Evolutionary conservation across 352 stramenopile species (phyloP).

Genomic region (Salisapilia sapeloensis): DNA sequence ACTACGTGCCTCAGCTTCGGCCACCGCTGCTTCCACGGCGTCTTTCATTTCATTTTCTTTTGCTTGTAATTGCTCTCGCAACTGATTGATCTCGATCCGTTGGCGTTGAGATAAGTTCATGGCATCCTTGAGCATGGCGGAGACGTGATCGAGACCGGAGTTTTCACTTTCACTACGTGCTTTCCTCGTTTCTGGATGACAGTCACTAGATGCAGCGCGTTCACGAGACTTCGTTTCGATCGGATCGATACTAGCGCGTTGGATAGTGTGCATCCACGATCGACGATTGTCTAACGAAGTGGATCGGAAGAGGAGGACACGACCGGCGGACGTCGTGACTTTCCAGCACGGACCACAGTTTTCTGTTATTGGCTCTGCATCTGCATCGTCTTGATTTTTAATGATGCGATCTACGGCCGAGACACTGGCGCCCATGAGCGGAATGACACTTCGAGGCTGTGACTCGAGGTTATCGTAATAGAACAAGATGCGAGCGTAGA

Average conservation of each 20-base stretch:
- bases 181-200: slow-evolving; percentile 3
- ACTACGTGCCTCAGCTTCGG: slow-evolving; percentile 8
- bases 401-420: slow-evolving; percentile 46
- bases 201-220: slow-evolving; percentile 6
- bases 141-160: slow-evolving; percentile 19
- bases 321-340: slow-evolving; percentile 27
- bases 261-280: slow-evolving; percentile 33
- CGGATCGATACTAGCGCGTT: slow-evolving; percentile 11
- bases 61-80: slow-evolving; percentile 14
- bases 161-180: slow-evolving; percentile 1
- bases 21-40: slow-evolving; percentile 4
- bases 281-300: slow-evolving; percentile 20
- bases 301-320: slow-evolving; percentile 49
- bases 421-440: slow-evolving; percentile 22
- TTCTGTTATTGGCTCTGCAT: slow-evolving; percentile 10
- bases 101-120: slow-evolving; percentile 49
- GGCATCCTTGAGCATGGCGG: slow-evolving; percentile 45
- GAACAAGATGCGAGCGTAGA: slow-evolving; percentile 46
- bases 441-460: slow-evolving; percentile 30
- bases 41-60: slow-evolving; percentile 2
- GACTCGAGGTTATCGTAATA: slow-evolving; percentile 38
- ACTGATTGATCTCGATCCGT: slow-evolving; percentile 47
- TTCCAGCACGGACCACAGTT: slow-evolving; percentile 64
- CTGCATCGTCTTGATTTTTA: slow-evolving; percentile 11
- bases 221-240: slow-evolving; percentile 2